These are phyloP conservation scores for Penicillium waksmanii DNA, from an alignment of 495 filamentous ascomycete genomes.

Conservation along the genomic window DNA sequence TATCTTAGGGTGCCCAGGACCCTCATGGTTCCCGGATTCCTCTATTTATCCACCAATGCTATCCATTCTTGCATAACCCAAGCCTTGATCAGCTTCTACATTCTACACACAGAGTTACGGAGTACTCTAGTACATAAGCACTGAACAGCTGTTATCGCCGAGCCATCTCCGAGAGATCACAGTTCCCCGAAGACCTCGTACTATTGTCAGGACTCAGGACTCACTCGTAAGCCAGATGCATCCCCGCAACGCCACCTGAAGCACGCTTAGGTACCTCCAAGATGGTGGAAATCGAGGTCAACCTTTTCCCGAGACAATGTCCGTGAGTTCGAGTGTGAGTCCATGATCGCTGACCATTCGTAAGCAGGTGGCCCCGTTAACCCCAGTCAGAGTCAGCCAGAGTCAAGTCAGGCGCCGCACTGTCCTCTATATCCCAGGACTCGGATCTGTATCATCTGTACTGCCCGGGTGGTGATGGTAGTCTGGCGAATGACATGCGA, in stretches of 20 bases:
- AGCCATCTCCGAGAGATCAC: not conserved
- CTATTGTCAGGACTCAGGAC: too few species aligned
- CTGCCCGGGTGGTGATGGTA: not conserved
- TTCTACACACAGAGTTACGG: not conserved
- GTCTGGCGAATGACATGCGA: not conserved
- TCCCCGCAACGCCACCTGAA: not conserved
- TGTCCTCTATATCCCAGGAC: not conserved
- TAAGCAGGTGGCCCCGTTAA: not conserved
- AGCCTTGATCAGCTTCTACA: too few species aligned
- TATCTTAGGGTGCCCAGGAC: too few species aligned
- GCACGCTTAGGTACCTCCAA: not conserved
- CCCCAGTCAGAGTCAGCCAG: not conserved
- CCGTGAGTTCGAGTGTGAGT: not conserved
- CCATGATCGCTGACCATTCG: not conserved
- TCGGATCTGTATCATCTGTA: slow-evolving; percentile 1
- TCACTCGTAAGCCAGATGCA: not conserved
- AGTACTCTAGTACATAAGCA: not conserved
- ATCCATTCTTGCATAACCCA: not conserved
- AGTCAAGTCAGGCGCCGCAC: not conserved
- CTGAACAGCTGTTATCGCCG: not conserved
- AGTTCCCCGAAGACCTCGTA: too few species aligned
- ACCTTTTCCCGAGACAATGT: not conserved
- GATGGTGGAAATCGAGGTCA: too few species aligned
- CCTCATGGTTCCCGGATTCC: not conserved
- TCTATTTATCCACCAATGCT: slow-evolving; percentile 21